Conservation (phyloP, 306 rosid species). For the Casuarina cunninghamiana region DNA sequence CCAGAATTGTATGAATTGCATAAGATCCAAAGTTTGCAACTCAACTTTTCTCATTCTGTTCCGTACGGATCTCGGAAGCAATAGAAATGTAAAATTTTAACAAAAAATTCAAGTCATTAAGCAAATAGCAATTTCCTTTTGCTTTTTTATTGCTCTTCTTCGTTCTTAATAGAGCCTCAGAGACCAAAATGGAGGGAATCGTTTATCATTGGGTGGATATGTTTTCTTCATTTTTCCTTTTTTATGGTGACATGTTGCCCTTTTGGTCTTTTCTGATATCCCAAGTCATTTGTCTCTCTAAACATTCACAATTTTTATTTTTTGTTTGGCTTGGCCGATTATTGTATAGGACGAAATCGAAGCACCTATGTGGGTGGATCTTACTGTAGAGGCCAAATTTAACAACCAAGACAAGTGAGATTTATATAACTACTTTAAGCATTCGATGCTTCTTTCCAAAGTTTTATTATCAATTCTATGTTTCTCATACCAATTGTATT, state of each 20-base stretch:
- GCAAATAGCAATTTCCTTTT: neutral
- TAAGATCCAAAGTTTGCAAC: neutral
- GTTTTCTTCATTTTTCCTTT: neutral
- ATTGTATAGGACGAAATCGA: conserved; percentile 65
- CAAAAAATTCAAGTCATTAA: neutral
- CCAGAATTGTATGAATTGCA: neutral
- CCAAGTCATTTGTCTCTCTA: neutral
- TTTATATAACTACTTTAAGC: conserved; percentile 14
- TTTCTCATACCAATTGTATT: neutral
- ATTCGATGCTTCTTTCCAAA: neutral
- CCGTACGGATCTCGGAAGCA: neutral
- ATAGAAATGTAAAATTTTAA: neutral
- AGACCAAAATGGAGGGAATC: neutral
- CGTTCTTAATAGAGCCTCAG: neutral
- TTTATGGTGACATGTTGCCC: neutral
- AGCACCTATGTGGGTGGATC: conserved; percentile 89
- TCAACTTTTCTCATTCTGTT: neutral
- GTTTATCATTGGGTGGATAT: conserved; percentile 9
- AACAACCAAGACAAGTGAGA: conserved; percentile 50
- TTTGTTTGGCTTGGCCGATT: conserved; percentile 28
- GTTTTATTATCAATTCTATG: conserved; percentile 1
- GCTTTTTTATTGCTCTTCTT: neutral
- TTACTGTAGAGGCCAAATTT: conserved; percentile 47
- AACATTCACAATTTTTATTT: neutral
- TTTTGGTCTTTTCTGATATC: conserved; percentile 9